Percentiles rank a stretch among this genome's conserved stretches.
phyloP scores from a whole-genome alignment of 1,284 basidiomycete genomes.

The Singerocomus rubriflavus region DNA sequence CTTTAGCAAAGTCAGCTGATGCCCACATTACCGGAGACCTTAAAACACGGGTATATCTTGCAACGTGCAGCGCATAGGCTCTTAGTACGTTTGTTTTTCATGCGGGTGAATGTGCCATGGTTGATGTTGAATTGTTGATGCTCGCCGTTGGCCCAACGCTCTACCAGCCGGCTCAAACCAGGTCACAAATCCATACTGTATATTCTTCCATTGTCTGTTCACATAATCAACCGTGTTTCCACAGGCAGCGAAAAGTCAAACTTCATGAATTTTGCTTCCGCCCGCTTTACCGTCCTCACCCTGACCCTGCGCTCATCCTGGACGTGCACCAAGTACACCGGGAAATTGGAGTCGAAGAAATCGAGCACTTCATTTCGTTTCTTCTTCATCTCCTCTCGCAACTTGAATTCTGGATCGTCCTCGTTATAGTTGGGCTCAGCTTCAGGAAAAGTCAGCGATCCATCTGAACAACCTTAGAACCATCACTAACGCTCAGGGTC shows the following conservation, averaged over 20 bases:
- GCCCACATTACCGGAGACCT: too few species aligned
- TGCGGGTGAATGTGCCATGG: too few species aligned
- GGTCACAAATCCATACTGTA: background rate
- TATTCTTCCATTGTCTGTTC: constrained; percentile 4
- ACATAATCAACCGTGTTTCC: constrained; percentile 16
- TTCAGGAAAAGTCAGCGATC: constrained; percentile 7
- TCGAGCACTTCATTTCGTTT: constrained; percentile 20
- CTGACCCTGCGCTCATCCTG: constrained; percentile 14
- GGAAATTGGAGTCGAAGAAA: constrained; percentile 18
- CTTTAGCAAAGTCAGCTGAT: too few species aligned
- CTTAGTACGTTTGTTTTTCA: too few species aligned
- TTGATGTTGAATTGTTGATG: too few species aligned
- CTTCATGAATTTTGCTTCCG: constrained; percentile 9
- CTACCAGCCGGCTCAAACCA: background rate
- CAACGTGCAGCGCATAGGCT: too few species aligned
- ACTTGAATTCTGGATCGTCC: constrained; percentile 7
- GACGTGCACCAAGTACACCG: constrained; percentile 19
- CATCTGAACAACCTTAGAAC: background rate
- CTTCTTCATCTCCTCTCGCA: constrained; percentile 16
- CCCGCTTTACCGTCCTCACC: constrained; percentile 16
- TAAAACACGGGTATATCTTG: too few species aligned
- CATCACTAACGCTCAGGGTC: constrained; percentile 8
- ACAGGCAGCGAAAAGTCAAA: constrained; percentile 24
- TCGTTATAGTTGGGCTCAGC: background rate
- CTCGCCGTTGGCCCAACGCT: too few species aligned